These are phyloP conservation scores for Cydonia oblonga DNA, from an alignment of 331 rosid species.

Conservation along the genomic window DNA sequence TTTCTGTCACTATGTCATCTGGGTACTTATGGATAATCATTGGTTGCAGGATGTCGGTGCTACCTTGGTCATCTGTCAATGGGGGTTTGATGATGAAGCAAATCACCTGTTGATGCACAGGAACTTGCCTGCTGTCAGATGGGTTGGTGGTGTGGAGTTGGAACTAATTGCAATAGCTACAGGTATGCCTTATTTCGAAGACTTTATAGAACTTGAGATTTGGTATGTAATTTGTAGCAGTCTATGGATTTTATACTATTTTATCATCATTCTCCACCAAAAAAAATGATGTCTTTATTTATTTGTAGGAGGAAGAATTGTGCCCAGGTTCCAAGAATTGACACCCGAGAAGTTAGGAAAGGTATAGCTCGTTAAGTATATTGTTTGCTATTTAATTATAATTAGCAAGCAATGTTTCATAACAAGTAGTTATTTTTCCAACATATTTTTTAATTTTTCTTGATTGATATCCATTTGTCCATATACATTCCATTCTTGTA, in stretches of 20 bases:
- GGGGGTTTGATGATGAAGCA: conserved; percentile 99
- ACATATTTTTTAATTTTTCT: not conserved
- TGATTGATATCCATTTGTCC: not conserved
- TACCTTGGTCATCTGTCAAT: conserved; percentile 91
- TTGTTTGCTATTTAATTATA: not conserved
- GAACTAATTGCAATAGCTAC: conserved; percentile 98
- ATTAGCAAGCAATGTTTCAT: not conserved
- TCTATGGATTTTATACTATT: not conserved
- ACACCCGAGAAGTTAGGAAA: conserved; percentile 83
- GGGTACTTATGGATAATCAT: not conserved
- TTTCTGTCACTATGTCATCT: too few relatives aligned
- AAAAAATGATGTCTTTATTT: conserved; percentile 6
- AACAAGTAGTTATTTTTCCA: not conserved
- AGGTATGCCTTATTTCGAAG: conserved; percentile 33
- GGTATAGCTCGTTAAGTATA: conserved; percentile 27
- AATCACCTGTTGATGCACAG: conserved; percentile 95
- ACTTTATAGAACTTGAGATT: not conserved
- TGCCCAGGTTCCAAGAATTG: conserved; percentile 95
- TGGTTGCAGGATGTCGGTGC: conserved; percentile 81
- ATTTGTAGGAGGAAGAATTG: conserved; percentile 87
- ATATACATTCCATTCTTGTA: not conserved
- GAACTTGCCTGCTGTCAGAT: conserved; percentile 94
- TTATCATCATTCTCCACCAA: not conserved
- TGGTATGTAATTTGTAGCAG: not conserved
- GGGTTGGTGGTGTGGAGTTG: conserved; percentile 99